Base-by-base conservation (phyloP, 768 basidiomycete species). In the Tylopilus balloui region DNA sequence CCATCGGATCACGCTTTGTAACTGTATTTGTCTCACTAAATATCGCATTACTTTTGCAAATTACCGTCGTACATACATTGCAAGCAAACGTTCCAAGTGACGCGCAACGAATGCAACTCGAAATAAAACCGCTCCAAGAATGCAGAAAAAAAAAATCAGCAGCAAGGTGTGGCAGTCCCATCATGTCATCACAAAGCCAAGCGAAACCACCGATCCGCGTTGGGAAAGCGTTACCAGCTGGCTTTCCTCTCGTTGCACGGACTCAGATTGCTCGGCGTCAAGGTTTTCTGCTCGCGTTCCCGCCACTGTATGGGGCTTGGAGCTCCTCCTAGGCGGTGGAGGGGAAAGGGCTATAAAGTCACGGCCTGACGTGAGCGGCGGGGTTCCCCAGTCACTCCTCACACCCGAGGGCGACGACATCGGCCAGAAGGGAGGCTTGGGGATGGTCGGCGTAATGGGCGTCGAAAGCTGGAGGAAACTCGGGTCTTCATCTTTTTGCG, bases 281-380 rank as follows among this genome's bases (percentile, higher is more conserved):
- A 21, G 7, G 15, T 32, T 53, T 21, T 58, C 61, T 10, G 49
- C 35, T 14, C 51, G 58, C 29, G 34, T 36, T n/a, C 43, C 45
- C 28, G 28, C 42, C 21, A 62, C 45, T 8, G 70, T 59, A 45
- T 78, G 66, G 48, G 78, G 74, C 51, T 73, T 77, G 20, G 80
- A 84, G 32, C 76, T 73, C 25, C 78, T 75, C 32, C 84, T 78
- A 21, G 83, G 84, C 1, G 83, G 82, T n/a, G 83, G 83, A 6
- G 83, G 84, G 6, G 81, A 78, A 25, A 86, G 67, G 10, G 83
- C 71, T 27, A 71, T 72, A 50, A 77, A 69, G 52, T 72, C 76
- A 46, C 53, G 69, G 43, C 55, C 63, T 6, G 41, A 42, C 59
- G 65, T 44, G 59, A 64, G 39, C 54, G 59, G 35, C 53, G 65